Evolutionary conservation across 163 green algal genomes (phyloP).

Genomic region (Chlorella variabilis): DNA sequence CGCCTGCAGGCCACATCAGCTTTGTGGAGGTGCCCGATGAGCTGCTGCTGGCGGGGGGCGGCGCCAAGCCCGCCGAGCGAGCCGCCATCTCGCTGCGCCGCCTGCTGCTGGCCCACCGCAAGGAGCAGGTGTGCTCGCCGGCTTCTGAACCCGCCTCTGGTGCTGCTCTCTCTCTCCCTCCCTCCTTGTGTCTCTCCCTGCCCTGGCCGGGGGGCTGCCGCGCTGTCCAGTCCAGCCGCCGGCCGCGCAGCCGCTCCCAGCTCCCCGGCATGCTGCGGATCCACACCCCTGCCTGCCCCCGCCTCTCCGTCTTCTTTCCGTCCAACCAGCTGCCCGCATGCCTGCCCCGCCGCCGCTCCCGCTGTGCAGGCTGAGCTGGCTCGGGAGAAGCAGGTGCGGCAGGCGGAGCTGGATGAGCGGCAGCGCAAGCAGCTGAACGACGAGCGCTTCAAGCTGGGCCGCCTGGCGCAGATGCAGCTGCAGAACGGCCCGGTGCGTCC

Average conservation of each 20-base stretch:
- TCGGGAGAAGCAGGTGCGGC: background rate
- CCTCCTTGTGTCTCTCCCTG: no score
- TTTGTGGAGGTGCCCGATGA: constrained; percentile 16
- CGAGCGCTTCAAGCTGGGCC: constrained; percentile 22
- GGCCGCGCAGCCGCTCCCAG: no score
- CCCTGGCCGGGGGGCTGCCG: no score
- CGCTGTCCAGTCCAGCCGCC: no score
- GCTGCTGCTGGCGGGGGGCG: background rate
- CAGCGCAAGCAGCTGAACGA: background rate
- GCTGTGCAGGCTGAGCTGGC: constrained; percentile 12
- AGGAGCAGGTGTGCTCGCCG: constrained; percentile 10
- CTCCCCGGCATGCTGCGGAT: no score
- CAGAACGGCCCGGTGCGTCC: background rate
- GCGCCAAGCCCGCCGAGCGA: background rate
- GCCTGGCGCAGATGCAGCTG: constrained; percentile 16
- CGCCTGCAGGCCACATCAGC: background rate
- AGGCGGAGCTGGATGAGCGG: background rate
- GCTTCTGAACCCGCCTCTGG: background rate
- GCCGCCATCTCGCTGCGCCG: constrained; percentile 13
- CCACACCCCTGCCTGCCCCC: no score
- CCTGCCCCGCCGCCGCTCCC: no score
- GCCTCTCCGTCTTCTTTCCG: no score
- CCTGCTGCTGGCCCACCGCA: constrained; percentile 20
- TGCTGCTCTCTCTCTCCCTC: no score
- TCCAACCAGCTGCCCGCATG: no score